A percentile compares a stretch with the other conserved stretches of the same genome.
Evolutionary conservation across 2,329 filamentous ascomycete species (phyloP).

Genomic region (Parasarocladium wereldwijsianum): DNA sequence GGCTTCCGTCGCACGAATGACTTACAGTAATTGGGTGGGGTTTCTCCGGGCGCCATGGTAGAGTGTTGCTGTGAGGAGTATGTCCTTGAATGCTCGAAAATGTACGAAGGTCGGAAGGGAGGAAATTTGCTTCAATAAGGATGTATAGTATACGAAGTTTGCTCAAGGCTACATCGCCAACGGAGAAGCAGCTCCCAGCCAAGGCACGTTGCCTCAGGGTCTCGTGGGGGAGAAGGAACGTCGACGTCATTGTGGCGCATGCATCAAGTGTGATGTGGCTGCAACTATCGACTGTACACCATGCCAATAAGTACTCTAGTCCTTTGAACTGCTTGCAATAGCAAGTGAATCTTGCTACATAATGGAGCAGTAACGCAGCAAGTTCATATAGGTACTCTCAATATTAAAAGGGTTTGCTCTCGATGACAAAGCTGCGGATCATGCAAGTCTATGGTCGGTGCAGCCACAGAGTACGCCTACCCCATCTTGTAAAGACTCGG

Average conservation of each 20-base stretch:
- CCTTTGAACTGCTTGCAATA: no score
- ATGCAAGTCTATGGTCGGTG: no score
- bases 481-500: no score
- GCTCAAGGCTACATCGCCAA: not conserved
- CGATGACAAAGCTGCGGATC: no score
- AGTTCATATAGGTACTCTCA: no score
- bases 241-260: conserved; percentile 29
- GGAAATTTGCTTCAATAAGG: no score
- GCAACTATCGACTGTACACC: conserved; percentile 4
- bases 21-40: conserved; percentile 46
- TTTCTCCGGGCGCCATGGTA: conserved; percentile 20
- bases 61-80: not conserved
- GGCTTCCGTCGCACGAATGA: conserved; percentile 7
- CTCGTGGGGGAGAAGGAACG: conserved; percentile 7
- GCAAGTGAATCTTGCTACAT: no score
- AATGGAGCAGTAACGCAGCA: no score
- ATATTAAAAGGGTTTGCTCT: no score
- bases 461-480: no score
- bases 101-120: not conserved
- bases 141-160: not conserved
- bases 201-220: conserved; percentile 5
- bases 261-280: conserved; percentile 11
- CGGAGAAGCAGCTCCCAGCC: not conserved
- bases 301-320: no score
- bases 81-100: not conserved